Conservation (phyloP, 2,329 filamentous ascomycete genomes). For the Aspergillus sp. region DNA sequence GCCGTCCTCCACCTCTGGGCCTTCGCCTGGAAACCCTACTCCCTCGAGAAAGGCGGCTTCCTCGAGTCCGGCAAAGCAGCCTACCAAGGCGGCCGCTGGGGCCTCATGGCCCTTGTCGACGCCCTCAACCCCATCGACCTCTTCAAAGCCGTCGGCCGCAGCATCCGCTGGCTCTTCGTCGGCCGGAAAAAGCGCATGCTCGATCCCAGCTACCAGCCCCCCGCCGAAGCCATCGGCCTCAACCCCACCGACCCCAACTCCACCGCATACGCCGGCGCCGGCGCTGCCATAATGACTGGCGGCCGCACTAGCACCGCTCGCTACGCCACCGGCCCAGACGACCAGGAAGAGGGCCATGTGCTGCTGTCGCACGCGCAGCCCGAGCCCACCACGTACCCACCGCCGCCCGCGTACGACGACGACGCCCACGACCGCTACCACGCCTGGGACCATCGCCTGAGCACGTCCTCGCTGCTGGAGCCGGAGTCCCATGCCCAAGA, state of each 20-base stretch:
- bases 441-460: constrained; percentile 7
- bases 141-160: constrained; percentile 73
- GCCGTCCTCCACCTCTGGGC: constrained; percentile 76
- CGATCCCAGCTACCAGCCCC: constrained; percentile 40
- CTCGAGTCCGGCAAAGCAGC: constrained; percentile 46
- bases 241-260: constrained; percentile 23
- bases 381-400: constrained; percentile 25
- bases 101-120: constrained; percentile 65
- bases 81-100: constrained; percentile 65
- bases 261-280: constrained; percentile 25
- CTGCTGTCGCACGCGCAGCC: constrained; percentile 40
- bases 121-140: constrained; percentile 82
- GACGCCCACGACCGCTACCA: constrained; percentile 16
- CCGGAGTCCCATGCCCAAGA: constrained; percentile 9
- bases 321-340: constrained; percentile 26
- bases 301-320: constrained; percentile 20
- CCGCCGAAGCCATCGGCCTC: constrained; percentile 28
- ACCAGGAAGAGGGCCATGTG: constrained; percentile 33
- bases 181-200: constrained; percentile 56
- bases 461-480: constrained; percentile 13
- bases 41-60: constrained; percentile 37
- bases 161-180: constrained; percentile 77
- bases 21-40: constrained; percentile 74
- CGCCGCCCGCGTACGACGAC: constrained; percentile 20
- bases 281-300: constrained; percentile 19